phyloP scores from a whole-genome alignment of 306 rosid species.

The Castanea sativa region DNA sequence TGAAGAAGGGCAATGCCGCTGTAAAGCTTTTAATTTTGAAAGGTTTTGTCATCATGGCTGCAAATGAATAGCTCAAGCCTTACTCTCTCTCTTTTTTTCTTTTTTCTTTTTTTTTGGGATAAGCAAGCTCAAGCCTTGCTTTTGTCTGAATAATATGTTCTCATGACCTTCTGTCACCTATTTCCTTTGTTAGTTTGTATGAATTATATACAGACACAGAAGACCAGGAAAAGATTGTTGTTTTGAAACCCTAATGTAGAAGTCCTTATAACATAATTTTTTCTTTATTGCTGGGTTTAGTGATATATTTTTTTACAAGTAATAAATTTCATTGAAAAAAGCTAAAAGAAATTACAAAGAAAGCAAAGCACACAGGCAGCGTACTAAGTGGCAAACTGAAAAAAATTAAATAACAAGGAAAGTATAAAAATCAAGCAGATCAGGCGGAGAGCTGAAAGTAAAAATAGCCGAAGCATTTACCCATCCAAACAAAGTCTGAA shows the following conservation, averaged over 20 bases:
- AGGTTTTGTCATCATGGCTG: neutral
- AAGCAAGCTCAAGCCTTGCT: neutral
- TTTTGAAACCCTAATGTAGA: neutral
- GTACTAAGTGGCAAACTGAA: no score
- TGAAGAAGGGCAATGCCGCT: no score
- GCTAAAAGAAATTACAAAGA: no score
- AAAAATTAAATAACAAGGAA: no score
- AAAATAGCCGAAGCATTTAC: no score
- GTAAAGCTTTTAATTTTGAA: neutral
- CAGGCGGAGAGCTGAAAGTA: no score
- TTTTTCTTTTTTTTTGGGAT: no score
- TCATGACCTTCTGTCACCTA: neutral
- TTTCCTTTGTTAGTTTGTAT: neutral
- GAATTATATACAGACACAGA: neutral
- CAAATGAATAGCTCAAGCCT: neutral
- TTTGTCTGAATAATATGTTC: neutral
- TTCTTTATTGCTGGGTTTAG: neutral
- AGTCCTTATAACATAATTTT: neutral
- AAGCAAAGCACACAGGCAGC: no score
- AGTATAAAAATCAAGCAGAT: no score
- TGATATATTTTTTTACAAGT: neutral
- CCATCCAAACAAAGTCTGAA: no score
- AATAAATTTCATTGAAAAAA: no score
- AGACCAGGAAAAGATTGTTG: neutral
- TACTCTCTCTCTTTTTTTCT: neutral